Conservation (phyloP, 2,329 filamentous ascomycete species). For the Diaporthe sp. region DNA sequence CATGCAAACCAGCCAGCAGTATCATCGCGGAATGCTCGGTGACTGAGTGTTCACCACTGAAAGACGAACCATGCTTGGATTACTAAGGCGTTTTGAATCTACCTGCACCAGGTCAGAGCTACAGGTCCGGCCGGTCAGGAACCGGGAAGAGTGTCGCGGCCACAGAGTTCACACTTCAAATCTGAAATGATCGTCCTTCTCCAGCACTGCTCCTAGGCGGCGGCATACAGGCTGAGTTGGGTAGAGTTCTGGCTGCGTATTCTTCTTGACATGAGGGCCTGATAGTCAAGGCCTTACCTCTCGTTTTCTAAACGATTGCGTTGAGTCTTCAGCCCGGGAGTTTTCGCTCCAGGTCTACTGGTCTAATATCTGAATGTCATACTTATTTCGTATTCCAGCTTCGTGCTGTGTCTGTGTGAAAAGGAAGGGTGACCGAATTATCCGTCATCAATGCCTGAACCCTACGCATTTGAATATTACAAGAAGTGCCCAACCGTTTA, state of each 20-base stretch:
- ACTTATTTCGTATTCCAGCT: background rate
- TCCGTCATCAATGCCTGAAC: fast-evolving
- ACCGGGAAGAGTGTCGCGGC: too few relatives aligned
- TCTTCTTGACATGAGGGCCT: background rate
- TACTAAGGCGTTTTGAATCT: background rate
- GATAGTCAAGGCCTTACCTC: background rate
- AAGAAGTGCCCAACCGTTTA: background rate
- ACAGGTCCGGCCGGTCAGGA: background rate
- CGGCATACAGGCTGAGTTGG: background rate
- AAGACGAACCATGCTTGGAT: background rate
- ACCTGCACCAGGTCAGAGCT: background rate
- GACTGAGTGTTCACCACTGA: background rate
- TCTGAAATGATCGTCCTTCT: background rate
- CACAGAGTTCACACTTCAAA: background rate
- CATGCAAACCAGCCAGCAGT: background rate
- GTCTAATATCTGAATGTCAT: background rate
- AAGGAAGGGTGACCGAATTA: background rate
- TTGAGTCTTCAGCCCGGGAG: too few relatives aligned
- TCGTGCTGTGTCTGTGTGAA: background rate
- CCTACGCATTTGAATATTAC: background rate
- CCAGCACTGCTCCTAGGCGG: background rate
- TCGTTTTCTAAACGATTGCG: too few relatives aligned
- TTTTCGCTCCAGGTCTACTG: background rate
- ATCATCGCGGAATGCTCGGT: background rate
- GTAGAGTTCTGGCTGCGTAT: background rate